Evolutionary conservation across 208 protist species (phyloP).

Genomic region (Novymonas esmeraldas): DNA sequence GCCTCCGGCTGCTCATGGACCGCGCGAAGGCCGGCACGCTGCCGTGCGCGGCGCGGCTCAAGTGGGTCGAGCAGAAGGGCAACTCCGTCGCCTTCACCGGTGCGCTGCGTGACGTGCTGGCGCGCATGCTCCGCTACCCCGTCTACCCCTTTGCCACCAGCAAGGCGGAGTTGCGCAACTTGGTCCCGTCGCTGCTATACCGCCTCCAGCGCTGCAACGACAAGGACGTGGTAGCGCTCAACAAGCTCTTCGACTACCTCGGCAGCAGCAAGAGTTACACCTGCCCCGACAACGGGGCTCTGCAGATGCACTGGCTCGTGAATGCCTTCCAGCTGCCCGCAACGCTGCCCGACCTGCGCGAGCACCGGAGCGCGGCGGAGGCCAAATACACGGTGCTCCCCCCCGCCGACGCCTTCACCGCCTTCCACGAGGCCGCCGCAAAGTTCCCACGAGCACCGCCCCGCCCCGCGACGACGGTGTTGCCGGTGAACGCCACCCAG

Average conservation of each 20-base stretch:
- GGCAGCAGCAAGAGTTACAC: not conserved
- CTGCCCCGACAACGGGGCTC: slow-evolving; percentile 15
- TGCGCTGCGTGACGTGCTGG: slow-evolving; percentile 34
- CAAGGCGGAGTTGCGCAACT: slow-evolving; percentile 21
- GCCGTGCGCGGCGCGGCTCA: slow-evolving; percentile 41
- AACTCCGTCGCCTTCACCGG: slow-evolving; percentile 18
- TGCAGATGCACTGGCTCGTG: slow-evolving; percentile 46
- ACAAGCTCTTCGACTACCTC: slow-evolving; percentile 37
- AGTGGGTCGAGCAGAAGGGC: slow-evolving; percentile 31
- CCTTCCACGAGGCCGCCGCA: slow-evolving; percentile 23
- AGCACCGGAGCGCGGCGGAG: slow-evolving; percentile 2
- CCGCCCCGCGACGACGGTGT: not conserved
- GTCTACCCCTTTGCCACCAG: slow-evolving; percentile 32
- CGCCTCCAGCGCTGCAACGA: slow-evolving; percentile 62
- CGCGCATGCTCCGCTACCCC: slow-evolving; percentile 41
- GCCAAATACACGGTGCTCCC: slow-evolving; percentile 2
- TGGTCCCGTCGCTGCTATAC: slow-evolving; percentile 70
- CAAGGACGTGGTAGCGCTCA: slow-evolving; percentile 43
- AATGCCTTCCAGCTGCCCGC: slow-evolving; percentile 30
- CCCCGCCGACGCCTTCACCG: not conserved
- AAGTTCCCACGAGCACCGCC: slow-evolving; percentile 23
- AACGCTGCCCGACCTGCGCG: slow-evolving; percentile 6
- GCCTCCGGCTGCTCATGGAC: slow-evolving; percentile 34
- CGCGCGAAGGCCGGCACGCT: slow-evolving; percentile 37
- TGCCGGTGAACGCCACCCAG: slow-evolving; percentile 32